These are phyloP conservation scores for Candida berthetii DNA, from an alignment of 805 yeast species.

Conservation along the genomic window DNA sequence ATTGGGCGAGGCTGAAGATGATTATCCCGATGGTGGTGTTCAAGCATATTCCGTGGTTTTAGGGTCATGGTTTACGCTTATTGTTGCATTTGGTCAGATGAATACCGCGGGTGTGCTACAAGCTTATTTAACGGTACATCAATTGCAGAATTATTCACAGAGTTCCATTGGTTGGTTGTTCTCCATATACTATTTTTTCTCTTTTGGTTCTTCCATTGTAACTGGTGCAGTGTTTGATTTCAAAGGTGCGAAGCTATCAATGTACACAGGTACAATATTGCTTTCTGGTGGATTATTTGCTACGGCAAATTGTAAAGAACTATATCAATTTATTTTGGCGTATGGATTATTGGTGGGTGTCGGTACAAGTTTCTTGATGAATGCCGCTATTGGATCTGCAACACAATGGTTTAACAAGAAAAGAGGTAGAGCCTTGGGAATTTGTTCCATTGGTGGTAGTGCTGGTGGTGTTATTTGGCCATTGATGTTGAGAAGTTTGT, in stretches of 20 bases:
- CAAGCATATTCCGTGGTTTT: constrained; percentile 27
- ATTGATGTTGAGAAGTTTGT: constrained; percentile 38
- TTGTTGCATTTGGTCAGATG: constrained; percentile 56
- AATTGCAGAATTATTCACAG: constrained; percentile 36
- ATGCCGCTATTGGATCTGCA: constrained; percentile 48
- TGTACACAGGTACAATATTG: constrained; percentile 37
- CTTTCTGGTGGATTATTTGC: constrained; percentile 45
- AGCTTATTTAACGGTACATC: constrained; percentile 51
- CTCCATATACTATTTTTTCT: constrained; percentile 22
- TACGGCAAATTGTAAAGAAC: constrained; percentile 38
- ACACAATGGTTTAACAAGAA: constrained; percentile 57
- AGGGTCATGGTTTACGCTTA: constrained; percentile 46
- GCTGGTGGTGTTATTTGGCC: constrained; percentile 63
- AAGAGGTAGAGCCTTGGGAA: constrained; percentile 55
- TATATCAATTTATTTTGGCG: constrained; percentile 55
- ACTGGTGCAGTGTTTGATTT: constrained; percentile 50
- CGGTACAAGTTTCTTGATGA: constrained; percentile 44
- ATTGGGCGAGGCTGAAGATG: background rate
- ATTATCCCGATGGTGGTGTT: constrained; percentile 34
- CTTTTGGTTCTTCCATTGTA: constrained; percentile 25
- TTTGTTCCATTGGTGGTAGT: constrained; percentile 62
- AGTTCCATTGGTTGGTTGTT: constrained; percentile 67
- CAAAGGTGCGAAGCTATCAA: constrained; percentile 43
- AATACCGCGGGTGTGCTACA: constrained; percentile 65
- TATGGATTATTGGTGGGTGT: constrained; percentile 49